Conservation (phyloP, 2,329 filamentous ascomycete genomes). For the Colletotrichum echinochloae region DNA sequence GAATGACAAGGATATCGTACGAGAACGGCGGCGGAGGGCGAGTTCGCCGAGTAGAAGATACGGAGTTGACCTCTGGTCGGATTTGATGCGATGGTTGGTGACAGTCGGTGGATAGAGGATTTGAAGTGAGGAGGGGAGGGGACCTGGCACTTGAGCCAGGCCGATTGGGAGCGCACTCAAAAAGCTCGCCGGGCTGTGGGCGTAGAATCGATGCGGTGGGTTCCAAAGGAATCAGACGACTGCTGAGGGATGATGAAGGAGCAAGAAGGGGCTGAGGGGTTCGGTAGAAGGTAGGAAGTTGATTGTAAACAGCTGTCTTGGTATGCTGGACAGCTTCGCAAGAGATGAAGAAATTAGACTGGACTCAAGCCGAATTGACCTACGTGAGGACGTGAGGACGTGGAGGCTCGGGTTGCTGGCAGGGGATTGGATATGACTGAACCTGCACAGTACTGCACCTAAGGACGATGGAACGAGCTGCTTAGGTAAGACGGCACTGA, state of each 20-base stretch:
- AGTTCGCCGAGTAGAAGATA: not conserved
- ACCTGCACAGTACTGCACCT: slow-evolving; percentile 4
- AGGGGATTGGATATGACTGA: slow-evolving; percentile 25
- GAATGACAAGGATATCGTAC: not conserved
- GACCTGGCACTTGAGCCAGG: slow-evolving; percentile 36
- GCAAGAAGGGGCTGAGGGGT: not conserved
- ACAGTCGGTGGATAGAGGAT: not conserved
- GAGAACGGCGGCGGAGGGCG: not conserved
- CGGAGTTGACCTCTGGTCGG: not conserved
- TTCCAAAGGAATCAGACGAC: not conserved
- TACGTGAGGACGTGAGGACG: slow-evolving; percentile 39
- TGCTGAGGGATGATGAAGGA: not conserved
- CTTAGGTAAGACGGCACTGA: not conserved
- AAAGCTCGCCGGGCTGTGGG: slow-evolving; percentile 18
- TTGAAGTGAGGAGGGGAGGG: slow-evolving; percentile 26
- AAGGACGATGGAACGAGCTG: slow-evolving; percentile 2
- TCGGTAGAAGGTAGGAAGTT: slow-evolving; percentile 17
- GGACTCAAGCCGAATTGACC: slow-evolving; percentile 19
- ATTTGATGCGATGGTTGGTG: slow-evolving; percentile 19
- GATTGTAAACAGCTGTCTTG: slow-evolving; percentile 15
- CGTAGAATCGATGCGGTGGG: slow-evolving; percentile 5
- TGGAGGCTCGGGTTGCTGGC: slow-evolving; percentile 32
- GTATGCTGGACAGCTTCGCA: slow-evolving; percentile 20
- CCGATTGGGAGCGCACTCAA: slow-evolving; percentile 26
- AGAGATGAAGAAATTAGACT: slow-evolving; percentile 32